These are phyloP conservation scores for Dictyostelium firmibasis DNA, from an alignment of 78 protist genomes.

Conservation along the genomic window DNA sequence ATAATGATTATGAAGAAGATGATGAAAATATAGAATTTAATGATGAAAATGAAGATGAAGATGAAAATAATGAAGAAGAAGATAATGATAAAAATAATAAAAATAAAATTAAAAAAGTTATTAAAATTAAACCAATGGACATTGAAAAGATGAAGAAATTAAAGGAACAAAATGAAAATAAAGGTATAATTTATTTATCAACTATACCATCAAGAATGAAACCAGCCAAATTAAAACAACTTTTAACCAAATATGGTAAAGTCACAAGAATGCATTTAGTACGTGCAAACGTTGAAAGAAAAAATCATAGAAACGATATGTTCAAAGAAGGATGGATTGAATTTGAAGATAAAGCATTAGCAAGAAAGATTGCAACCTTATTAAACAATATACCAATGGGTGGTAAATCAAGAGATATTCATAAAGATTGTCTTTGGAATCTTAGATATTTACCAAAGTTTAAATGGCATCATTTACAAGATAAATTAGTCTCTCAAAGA, in stretches of 20 bases:
- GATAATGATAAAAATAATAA: background rate
- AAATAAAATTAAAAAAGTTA: slow-evolving; percentile 20
- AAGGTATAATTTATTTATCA: slow-evolving; percentile 60
- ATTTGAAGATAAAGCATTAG: slow-evolving; percentile 40
- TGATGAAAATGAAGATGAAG: background rate
- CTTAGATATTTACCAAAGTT: slow-evolving; percentile 69
- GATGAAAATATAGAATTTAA: background rate
- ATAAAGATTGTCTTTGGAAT: slow-evolving; percentile 67
- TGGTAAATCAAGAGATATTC: slow-evolving; percentile 65
- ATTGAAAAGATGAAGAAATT: slow-evolving; percentile 21
- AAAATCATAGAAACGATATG: slow-evolving; percentile 55
- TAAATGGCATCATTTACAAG: slow-evolving; percentile 73
- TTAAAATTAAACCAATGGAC: slow-evolving; percentile 48
- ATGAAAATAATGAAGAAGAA: background rate
- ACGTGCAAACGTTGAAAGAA: slow-evolving; percentile 62
- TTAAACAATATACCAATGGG: slow-evolving; percentile 57
- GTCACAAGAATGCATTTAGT: slow-evolving; percentile 69
- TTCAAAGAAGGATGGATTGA: slow-evolving; percentile 82
- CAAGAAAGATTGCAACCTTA: slow-evolving; percentile 15
- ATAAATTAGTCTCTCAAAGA: slow-evolving; percentile 33
- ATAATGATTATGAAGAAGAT: slow-evolving; percentile 23
- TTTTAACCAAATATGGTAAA: slow-evolving; percentile 35
- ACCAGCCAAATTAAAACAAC: slow-evolving; percentile 47
- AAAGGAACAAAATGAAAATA: slow-evolving; percentile 49
- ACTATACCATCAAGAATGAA: slow-evolving; percentile 60